Conservation (phyloP, 164 flowering plant species). For the Vitis rotundifolia region DNA sequence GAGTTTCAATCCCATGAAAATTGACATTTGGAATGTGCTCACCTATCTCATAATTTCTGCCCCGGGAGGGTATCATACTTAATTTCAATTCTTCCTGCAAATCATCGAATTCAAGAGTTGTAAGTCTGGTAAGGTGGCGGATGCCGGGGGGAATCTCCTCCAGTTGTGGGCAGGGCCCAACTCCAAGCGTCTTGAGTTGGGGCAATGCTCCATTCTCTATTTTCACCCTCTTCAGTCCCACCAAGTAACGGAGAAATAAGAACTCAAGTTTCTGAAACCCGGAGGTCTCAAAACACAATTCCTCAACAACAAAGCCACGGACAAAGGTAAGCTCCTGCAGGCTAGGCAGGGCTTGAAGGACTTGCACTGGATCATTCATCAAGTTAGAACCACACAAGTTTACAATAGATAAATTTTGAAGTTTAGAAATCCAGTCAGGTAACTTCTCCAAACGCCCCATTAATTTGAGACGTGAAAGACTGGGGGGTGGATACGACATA, state of each 20-base stretch:
- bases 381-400: too few species aligned
- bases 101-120: too few species aligned
- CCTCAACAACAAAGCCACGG: not conserved
- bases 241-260: not conserved
- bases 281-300: not conserved
- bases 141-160: too few species aligned
- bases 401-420: not conserved
- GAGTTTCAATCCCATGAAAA: too few species aligned
- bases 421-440: constrained; percentile 15
- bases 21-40: too few species aligned
- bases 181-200: not conserved
- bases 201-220: constrained; percentile 13
- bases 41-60: too few species aligned
- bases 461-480: constrained; percentile 2
- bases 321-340: constrained; percentile 1
- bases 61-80: too few species aligned
- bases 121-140: too few species aligned
- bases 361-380: not conserved
- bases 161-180: too few species aligned
- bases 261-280: constrained; percentile 17
- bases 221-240: not conserved
- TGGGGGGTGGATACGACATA: not conserved
- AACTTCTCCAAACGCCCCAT: constrained; percentile 8
- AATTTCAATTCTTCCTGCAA: too few species aligned
- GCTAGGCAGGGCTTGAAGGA: constrained; percentile 11